Evolutionary conservation across 2,329 filamentous ascomycete species (phyloP).

Genomic region (Arthrobotrys sinensis): DNA sequence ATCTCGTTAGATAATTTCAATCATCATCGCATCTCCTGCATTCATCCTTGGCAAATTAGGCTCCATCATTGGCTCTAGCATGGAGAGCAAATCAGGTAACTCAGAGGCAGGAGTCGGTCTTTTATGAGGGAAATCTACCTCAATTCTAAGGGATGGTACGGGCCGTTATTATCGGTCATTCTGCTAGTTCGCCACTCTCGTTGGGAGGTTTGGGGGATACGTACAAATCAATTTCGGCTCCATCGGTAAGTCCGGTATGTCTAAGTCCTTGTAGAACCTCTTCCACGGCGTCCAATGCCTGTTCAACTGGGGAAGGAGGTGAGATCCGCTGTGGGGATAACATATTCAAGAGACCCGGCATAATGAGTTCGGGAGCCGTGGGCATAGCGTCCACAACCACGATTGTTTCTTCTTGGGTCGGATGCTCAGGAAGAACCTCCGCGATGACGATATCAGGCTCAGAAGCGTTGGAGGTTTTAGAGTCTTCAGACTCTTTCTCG

Average conservation of each 20-base stretch:
- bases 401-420: constrained; percentile 33
- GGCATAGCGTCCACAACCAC: constrained; percentile 38
- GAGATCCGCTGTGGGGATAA: constrained; percentile 35
- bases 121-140: constrained; percentile 18
- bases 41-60: constrained; percentile 38
- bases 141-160: constrained; percentile 11
- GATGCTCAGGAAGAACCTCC: constrained; percentile 4
- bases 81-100: constrained; percentile 38
- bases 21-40: constrained; percentile 42
- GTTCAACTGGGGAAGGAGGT: constrained; percentile 30
- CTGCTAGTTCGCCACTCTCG: background rate
- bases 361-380: constrained; percentile 14
- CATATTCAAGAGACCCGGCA: constrained; percentile 36
- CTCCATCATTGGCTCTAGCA: constrained; percentile 50
- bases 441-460: constrained; percentile 16
- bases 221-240: constrained; percentile 28
- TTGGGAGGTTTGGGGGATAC: background rate
- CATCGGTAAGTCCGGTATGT: background rate
- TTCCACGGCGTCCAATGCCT: constrained; percentile 28
- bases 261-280: constrained; percentile 33
- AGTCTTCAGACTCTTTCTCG: background rate
- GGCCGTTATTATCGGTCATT: background rate
- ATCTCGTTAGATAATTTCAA: constrained; percentile 34
- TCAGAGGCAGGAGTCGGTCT: background rate
- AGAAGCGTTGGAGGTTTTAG: background rate